Evolutionary conservation across 2,329 filamentous ascomycete genomes (phyloP).

Genomic region (Cercospora zeae-maydis): DNA sequence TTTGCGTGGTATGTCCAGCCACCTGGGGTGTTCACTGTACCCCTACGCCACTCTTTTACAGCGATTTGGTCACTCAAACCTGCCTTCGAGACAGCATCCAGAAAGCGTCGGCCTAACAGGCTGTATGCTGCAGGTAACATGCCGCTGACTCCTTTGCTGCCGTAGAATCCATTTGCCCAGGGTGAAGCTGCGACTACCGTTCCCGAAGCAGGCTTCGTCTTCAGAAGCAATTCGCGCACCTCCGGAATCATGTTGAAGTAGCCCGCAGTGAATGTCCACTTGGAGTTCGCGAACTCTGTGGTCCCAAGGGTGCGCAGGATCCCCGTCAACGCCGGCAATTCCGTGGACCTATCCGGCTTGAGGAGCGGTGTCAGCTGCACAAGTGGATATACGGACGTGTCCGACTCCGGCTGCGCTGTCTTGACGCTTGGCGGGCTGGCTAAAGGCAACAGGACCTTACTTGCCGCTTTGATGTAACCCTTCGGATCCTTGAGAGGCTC

Average conservation of each 20-base stretch:
- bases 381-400: constrained; percentile 78
- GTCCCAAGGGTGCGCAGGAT: constrained; percentile 66
- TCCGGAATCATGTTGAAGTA: constrained; percentile 96
- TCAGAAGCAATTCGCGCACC: constrained; percentile 74
- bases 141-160: constrained; percentile 80
- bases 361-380: constrained; percentile 85
- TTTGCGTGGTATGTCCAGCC: constrained; percentile 99
- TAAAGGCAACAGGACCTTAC: constrained; percentile 62
- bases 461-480: constrained; percentile 67
- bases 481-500: constrained; percentile 68
- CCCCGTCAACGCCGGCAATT: constrained; percentile 74
- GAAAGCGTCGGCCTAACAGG: constrained; percentile 76
- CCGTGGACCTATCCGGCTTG: constrained; percentile 75
- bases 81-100: constrained; percentile 58
- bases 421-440: constrained; percentile 48
- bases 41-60: constrained; percentile 83
- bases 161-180: constrained; percentile 92
- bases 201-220: constrained; percentile 65
- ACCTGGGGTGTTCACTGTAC: constrained; percentile 72
- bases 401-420: constrained; percentile 40
- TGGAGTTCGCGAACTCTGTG: constrained; percentile 63
- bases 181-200: constrained; percentile 90
- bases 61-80: constrained; percentile 58
- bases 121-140: constrained; percentile 92
- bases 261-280: constrained; percentile 95